Base-by-base conservation (phyloP, 2,329 filamentous ascomycete species). In the Sodiomyces alkalinus region DNA sequence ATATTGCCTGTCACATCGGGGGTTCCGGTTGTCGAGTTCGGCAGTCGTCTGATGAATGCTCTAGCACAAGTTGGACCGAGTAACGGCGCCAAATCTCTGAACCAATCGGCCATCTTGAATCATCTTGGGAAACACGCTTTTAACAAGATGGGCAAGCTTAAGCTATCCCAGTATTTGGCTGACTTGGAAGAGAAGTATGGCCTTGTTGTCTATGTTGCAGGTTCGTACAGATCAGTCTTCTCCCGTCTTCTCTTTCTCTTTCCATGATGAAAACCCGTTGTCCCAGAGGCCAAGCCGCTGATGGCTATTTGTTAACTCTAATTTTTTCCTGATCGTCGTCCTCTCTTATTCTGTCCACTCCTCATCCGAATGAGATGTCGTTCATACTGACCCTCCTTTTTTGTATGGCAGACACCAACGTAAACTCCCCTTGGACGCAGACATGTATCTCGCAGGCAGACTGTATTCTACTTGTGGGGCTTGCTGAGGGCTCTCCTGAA, bases 151-250 rank as follows among this genome's bases (percentile, higher is more conserved):
- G 90, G 90, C 5, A 96, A 94, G 52, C 60, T 98, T 17, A 94
- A 92, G 52, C 61, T 98, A 6, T 83, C 87, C 1, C 87, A 98
- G 41, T 98, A 98, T 45, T 67, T 98, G 27, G 90, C 92, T 3
- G 90, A 98, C 44, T 62, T 98, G 8, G 90, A 98, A 53, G 90
- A 98, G 53, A 93, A 93, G 49, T 96, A 92, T 43, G 85, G 87
- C 1, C 72, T 98, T 41, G 85, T 98, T 2, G 63, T 98, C 6
- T 98, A 98, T 46, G 77, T 98, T 33, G 90, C 87, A 28, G 72
- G 72, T 77, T 62, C 13, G 36, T 23, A n/a, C 17, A 58, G 64
- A 49, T 26, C 10, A 8, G 7, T 18, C 27, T 22, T 27, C n/a
- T 26, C 15, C 19, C 26, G 18, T 28, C 8, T 14, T 28, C 25